A percentile compares a stretch with the other conserved stretches of the same genome.
phyloP scores from a whole-genome alignment of 257 asterid genomes.

The Cinchona pubescens region DNA sequence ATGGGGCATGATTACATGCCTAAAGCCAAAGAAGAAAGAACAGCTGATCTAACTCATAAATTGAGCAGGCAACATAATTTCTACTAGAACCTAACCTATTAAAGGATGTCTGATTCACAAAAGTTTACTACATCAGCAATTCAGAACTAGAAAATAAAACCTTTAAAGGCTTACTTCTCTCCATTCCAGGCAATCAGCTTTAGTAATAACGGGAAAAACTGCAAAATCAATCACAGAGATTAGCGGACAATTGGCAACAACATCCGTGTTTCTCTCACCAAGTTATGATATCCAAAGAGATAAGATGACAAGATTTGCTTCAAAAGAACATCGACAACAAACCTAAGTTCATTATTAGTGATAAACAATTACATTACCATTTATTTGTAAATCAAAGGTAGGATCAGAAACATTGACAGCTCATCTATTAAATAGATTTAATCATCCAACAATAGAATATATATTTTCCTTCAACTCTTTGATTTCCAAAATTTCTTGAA shows the following conservation, averaged over 20 bases:
- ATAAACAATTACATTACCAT: too few relatives aligned
- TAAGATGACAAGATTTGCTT: neutral
- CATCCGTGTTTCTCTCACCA: neutral
- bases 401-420: too few relatives aligned
- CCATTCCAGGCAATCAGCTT: conserved; percentile 97
- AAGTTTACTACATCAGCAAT: neutral
- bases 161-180: conserved; percentile 58
- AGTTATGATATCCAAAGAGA: neutral
- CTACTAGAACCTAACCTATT: neutral
- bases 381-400: too few relatives aligned
- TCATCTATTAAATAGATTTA: too few relatives aligned
- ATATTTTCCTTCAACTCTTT: too few relatives aligned
- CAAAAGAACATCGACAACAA: neutral
- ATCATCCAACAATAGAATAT: too few relatives aligned
- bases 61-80: neutral
- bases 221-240: conserved; percentile 40
- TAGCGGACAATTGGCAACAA: conserved; percentile 18
- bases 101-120: neutral
- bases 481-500: too few relatives aligned
- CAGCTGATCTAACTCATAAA: neutral
- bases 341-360: too few relatives aligned
- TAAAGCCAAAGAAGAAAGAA: neutral
- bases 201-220: conserved; percentile 89
- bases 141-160: conserved; percentile 7
- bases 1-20: neutral